Conservation (phyloP, 345 rosid species). For the Gossypium raimondii region DNA sequence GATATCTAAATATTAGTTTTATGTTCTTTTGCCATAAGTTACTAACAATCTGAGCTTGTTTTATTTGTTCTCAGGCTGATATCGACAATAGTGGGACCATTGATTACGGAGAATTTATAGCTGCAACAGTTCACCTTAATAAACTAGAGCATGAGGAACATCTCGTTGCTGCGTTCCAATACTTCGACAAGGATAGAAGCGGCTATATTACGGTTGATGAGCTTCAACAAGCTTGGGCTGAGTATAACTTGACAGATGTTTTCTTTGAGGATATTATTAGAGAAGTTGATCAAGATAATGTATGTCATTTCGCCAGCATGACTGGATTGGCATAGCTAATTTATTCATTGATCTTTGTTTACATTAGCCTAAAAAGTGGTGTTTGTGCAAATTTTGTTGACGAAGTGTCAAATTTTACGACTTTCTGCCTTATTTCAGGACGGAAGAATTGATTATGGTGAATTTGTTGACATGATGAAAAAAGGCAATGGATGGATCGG, state of each 20-base stretch:
- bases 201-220: slow-evolving; percentile 98
- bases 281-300: slow-evolving; percentile 98
- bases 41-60: slow-evolving; percentile 1
- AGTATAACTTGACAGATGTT: slow-evolving; percentile 86
- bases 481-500: slow-evolving; percentile 92
- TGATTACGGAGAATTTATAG: slow-evolving; percentile 93
- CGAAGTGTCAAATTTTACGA: not conserved
- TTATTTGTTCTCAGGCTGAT: slow-evolving; percentile 64
- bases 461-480: slow-evolving; percentile 98
- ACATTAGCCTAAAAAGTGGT: not conserved
- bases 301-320: slow-evolving; percentile 34
- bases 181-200: slow-evolving; percentile 92
- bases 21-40: not conserved
- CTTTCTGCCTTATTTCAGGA: slow-evolving; percentile 47
- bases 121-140: slow-evolving; percentile 93
- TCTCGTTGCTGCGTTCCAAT: slow-evolving; percentile 88
- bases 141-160: slow-evolving; percentile 95
- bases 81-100: slow-evolving; percentile 97
- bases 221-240: slow-evolving; percentile 93
- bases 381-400: not conserved
- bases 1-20: not conserved
- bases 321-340: not conserved
- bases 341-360: slow-evolving; percentile 14
- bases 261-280: slow-evolving; percentile 84
- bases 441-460: slow-evolving; percentile 91